These are phyloP conservation scores for Chlamydomonas sphaeroides DNA, from an alignment of 139 green algal species.

Conservation along the genomic window DNA sequence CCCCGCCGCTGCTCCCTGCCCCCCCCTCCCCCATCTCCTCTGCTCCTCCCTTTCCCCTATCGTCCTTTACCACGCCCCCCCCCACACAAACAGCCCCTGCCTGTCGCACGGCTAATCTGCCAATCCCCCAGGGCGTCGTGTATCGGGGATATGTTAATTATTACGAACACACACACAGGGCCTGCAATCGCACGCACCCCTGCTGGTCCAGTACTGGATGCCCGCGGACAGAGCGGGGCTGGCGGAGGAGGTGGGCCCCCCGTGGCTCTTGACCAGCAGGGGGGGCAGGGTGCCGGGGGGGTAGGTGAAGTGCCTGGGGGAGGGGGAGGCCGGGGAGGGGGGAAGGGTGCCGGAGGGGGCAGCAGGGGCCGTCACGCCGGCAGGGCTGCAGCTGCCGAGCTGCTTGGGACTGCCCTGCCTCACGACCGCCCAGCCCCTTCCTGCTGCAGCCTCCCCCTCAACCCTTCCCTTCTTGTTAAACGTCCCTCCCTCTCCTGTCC, in stretches of 20 bases:
- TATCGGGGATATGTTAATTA: too few species aligned
- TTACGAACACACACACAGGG: not conserved
- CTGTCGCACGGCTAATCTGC: too few species aligned
- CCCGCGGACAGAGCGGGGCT: slow-evolving; percentile 57
- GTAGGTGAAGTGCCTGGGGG: slow-evolving; percentile 30
- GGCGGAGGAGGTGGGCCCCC: slow-evolving; percentile 70
- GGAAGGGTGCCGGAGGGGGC: not conserved
- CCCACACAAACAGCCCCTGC: too few species aligned
- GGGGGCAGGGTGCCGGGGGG: slow-evolving; percentile 50
- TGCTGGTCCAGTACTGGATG: slow-evolving; percentile 78
- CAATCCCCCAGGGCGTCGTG: too few species aligned
- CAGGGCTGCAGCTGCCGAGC: not conserved
- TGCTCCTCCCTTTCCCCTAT: not conserved
- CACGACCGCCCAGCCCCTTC: too few species aligned
- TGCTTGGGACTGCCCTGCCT: too few species aligned
- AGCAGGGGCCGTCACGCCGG: not conserved
- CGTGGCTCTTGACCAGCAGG: slow-evolving; percentile 79
- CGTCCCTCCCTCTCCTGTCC: too few species aligned
- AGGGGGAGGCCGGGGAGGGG: not conserved
- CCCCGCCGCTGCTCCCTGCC: too few species aligned
- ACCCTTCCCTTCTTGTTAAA: too few species aligned
- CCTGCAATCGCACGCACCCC: slow-evolving; percentile 42
- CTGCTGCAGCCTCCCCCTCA: too few species aligned
- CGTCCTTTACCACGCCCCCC: not conserved
- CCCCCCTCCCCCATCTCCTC: too few species aligned